Evolutionary conservation across 192 early-diverging fungal species (phyloP).

Genomic region (Rhizophagus clarus): DNA sequence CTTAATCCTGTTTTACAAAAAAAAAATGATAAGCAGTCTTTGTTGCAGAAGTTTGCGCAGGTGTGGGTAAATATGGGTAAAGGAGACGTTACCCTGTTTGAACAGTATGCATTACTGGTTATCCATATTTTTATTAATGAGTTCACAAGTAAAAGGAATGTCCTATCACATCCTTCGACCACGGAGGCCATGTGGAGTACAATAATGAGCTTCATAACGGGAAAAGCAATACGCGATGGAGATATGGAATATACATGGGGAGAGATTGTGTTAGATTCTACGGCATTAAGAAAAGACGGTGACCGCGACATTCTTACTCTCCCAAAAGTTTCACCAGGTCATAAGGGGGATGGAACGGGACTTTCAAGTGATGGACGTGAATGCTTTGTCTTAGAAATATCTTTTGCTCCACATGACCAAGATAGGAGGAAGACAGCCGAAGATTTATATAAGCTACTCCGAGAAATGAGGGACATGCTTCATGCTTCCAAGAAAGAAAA

Average conservation of each 20-base stretch:
- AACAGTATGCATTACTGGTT: neutral
- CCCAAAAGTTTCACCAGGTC: slow-evolving; percentile 12
- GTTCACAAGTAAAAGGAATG: slow-evolving; percentile 18
- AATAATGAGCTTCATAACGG: slow-evolving; percentile 20
- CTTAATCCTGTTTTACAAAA: slow-evolving; percentile 22
- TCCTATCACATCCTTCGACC: slow-evolving; percentile 16
- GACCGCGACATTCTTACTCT: neutral
- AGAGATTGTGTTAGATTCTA: slow-evolving; percentile 18
- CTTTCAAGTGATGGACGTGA: slow-evolving; percentile 26
- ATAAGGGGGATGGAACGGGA: slow-evolving; percentile 15
- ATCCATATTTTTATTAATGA: slow-evolving; percentile 22
- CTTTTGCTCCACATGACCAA: slow-evolving; percentile 12
- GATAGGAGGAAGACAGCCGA: slow-evolving; percentile 13
- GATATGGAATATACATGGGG: slow-evolving; percentile 15
- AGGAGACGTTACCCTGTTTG: neutral
- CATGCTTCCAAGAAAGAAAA: slow-evolving; percentile 18
- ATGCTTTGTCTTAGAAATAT: slow-evolving; percentile 20
- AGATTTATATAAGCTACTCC: slow-evolving; percentile 24
- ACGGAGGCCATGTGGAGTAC: slow-evolving; percentile 19
- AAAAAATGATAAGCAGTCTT: slow-evolving; percentile 14
- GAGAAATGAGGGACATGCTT: slow-evolving; percentile 23
- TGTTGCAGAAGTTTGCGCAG: slow-evolving; percentile 1
- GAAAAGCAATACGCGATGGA: slow-evolving; percentile 8
- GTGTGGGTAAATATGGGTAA: slow-evolving; percentile 1
- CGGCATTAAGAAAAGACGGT: slow-evolving; percentile 12